Base-by-base conservation (phyloP, 495 filamentous ascomycete genomes). In the Talaromyces stipitatus region DNA sequence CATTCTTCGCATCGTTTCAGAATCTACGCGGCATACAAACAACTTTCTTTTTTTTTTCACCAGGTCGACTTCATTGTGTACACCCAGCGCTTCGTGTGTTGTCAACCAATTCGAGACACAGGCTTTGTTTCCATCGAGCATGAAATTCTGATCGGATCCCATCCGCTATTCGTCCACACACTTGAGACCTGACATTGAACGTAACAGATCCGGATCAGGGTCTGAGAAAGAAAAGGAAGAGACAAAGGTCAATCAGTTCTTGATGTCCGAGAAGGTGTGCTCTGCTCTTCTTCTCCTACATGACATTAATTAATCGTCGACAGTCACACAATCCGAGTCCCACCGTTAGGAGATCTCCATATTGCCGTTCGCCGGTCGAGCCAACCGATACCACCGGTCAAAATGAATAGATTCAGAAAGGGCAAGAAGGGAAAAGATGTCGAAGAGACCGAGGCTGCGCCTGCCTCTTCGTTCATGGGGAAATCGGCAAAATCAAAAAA, bases 401-500 rank as follows among this genome's bases (percentile, higher is more conserved):
- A 2, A 51, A 91, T 91, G 88, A 89, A 90, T 75, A 84, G 85
- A 23, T 88, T 90, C 63, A 78, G 87, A 61, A 87, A 79, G 28
- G 81, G 82, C 67, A 88, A 82, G 74, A 71, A 72, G 53, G 60
- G 50, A 55, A 72, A 71, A 61, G 70, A 77, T 38, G 5, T 48
- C 62, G n/a, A 36, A 60, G 23, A 58, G 47, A 18, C 30, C 20
- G 47, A 45, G 28, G 50, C 47, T 16, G 20, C 46, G n/a, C 23
- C 47, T n/a, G n/a, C 38, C 18, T 36, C 29, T 28, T 28, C 46
- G 11, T 62, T 67, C 9, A 64, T 75, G 30, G 68, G 64, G 16
- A 58, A 29, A 9, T 51, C 72, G 56, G 82, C 72, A 64, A 69
- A 60, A 65, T 83, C 79, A 54, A 83, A 77, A 59, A 81, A 83